These are phyloP conservation scores for Fomitopsis palustris DNA, from an alignment of 1,284 basidiomycete genomes.

Conservation along the genomic window DNA sequence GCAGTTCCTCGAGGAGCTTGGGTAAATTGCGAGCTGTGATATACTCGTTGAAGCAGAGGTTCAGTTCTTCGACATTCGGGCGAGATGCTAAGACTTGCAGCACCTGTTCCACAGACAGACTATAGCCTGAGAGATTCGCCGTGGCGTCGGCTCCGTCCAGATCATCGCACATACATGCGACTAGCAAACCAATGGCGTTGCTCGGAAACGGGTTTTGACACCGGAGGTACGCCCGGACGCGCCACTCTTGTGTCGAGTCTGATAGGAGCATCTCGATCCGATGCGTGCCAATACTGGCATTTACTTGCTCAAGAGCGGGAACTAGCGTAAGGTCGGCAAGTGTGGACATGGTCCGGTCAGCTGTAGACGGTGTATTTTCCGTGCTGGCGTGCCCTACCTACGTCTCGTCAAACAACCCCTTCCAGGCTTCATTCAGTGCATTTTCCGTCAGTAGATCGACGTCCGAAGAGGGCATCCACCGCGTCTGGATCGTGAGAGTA, in stretches of 20 bases:
- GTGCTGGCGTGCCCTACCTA: neutral
- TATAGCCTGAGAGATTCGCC: conserved; percentile 24
- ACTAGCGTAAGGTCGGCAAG: conserved; percentile 27
- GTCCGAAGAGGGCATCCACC: too few relatives aligned
- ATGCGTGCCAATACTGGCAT: conserved; percentile 19
- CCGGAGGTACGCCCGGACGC: conserved; percentile 17
- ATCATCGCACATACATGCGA: conserved; percentile 9
- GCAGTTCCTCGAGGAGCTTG: conserved; percentile 13
- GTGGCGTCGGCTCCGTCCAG: conserved; percentile 1
- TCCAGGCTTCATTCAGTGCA: too few relatives aligned
- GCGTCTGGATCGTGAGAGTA: neutral
- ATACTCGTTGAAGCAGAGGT: conserved; percentile 22
- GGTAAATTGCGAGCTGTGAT: conserved; percentile 19
- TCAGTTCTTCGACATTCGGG: conserved; percentile 17
- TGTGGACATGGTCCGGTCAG: conserved; percentile 8
- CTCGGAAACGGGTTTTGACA: conserved; percentile 22
- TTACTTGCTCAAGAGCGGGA: conserved; percentile 23
- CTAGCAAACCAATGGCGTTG: conserved; percentile 19
- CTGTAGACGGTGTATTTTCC: neutral
- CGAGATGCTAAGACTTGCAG: conserved; percentile 11
- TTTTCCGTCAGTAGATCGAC: too few relatives aligned
- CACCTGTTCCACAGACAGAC: conserved; percentile 21
- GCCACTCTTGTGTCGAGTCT: conserved; percentile 22
- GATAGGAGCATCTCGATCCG: conserved; percentile 24
- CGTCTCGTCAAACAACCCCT: too few relatives aligned